phyloP scores from a whole-genome alignment of 805 yeast genomes.

The Barnettozyma salicaria region DNA sequence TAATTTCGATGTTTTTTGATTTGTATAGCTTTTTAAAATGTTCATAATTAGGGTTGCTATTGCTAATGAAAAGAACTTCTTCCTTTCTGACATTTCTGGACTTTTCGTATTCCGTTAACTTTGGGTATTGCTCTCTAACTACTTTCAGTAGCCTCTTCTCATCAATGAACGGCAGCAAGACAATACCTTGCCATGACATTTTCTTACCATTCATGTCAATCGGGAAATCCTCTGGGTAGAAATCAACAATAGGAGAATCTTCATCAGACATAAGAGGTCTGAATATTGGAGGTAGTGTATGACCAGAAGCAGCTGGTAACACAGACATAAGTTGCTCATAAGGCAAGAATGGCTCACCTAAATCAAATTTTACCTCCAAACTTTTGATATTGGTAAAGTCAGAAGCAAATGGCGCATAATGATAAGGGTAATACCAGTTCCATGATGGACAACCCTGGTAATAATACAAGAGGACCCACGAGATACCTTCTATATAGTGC shows the following conservation, averaged over 20 bases:
- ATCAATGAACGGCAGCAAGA: constrained; percentile 85
- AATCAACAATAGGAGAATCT: constrained; percentile 73
- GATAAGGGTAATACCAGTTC: constrained; percentile 97
- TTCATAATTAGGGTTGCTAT: constrained; percentile 44
- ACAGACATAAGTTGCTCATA: constrained; percentile 94
- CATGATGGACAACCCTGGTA: constrained; percentile 98
- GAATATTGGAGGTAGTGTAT: constrained; percentile 75
- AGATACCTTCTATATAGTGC: constrained; percentile 85
- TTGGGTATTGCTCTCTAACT: constrained; percentile 58
- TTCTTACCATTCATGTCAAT: constrained; percentile 95
- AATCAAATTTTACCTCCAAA: constrained; percentile 49
- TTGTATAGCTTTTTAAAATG: constrained; percentile 30
- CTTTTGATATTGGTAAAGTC: constrained; percentile 59
- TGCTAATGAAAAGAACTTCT: constrained; percentile 66
- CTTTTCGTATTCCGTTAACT: constrained; percentile 60
- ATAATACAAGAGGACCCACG: constrained; percentile 94
- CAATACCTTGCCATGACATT: constrained; percentile 94
- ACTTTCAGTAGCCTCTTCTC: constrained; percentile 63
- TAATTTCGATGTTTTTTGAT: constrained; percentile 18
- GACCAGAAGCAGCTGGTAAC: constrained; percentile 88
- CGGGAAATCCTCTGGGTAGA: constrained; percentile 81
- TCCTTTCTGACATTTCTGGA: constrained; percentile 64
- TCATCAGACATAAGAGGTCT: constrained; percentile 75
- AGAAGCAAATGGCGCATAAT: constrained; percentile 95
- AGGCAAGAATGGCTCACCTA: constrained; percentile 81